These are phyloP conservation scores for Carpinus viminea DNA, from an alignment of 306 rosid genomes.

Conservation along the genomic window DNA sequence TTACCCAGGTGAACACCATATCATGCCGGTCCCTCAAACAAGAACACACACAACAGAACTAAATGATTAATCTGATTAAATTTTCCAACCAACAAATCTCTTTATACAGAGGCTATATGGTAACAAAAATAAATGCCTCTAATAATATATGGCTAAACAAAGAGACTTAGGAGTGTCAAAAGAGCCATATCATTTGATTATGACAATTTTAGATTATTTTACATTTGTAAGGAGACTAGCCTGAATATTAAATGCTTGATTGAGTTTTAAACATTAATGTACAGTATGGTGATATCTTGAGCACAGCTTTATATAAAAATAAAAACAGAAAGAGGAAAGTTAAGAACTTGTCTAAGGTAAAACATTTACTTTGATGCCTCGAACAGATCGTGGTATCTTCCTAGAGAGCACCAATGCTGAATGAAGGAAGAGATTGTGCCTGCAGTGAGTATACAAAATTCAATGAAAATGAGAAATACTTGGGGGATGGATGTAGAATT, in stretches of 20 bases:
- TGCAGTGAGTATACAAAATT: slow-evolving; percentile 40
- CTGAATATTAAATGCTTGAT: background rate
- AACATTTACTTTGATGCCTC: slow-evolving; percentile 67
- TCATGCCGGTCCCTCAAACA: background rate
- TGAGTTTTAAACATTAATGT: background rate
- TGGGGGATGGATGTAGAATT: slow-evolving; percentile 12
- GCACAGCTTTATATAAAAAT: background rate
- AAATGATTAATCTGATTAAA: background rate
- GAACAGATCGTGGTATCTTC: slow-evolving; percentile 85
- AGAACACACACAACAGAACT: background rate
- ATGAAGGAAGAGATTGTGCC: slow-evolving; percentile 98
- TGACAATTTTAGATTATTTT: no score
- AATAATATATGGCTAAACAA: background rate
- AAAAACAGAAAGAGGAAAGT: background rate
- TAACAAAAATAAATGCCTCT: background rate
- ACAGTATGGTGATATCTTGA: background rate
- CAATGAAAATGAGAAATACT: slow-evolving; percentile 5
- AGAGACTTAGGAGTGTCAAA: no score
- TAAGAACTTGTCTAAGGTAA: slow-evolving; percentile 20
- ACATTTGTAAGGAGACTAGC: no score
- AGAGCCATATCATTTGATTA: no score
- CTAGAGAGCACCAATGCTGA: slow-evolving; percentile 96
- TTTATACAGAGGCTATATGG: background rate
- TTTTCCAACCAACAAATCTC: background rate
- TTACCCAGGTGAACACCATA: background rate